A percentile compares a stretch with the other conserved stretches of the same genome.
phyloP scores from a whole-genome alignment of 176 grass and related monocot genomes.

The Oryza meyeriana region DNA sequence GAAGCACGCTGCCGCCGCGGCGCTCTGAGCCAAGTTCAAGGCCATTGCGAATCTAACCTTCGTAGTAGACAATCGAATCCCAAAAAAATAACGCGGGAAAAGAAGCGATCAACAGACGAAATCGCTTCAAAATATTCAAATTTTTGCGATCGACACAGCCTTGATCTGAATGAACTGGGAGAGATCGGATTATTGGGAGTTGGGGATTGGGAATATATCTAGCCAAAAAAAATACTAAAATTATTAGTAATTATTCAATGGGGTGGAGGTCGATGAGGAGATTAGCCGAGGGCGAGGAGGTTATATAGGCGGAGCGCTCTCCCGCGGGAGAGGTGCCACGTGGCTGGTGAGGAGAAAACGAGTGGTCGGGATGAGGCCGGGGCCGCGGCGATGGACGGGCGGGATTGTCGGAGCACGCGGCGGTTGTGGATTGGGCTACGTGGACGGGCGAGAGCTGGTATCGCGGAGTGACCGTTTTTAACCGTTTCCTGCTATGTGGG shows the following conservation, averaged over 20 bases:
- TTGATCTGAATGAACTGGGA: background rate
- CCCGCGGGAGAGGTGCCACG: background rate
- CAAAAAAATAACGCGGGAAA: background rate
- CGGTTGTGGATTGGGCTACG: background rate
- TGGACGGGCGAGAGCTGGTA: background rate
- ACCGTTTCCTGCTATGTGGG: background rate
- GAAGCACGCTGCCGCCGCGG: background rate
- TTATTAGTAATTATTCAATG: constrained; percentile 24
- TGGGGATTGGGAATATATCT: constrained; percentile 29
- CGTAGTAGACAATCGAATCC: background rate
- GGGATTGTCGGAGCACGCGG: constrained; percentile 8
- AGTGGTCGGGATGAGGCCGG: background rate
- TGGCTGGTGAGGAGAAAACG: background rate
- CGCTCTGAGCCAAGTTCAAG: constrained; percentile 35
- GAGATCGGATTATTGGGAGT: constrained; percentile 29
- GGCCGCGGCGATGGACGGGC: background rate
- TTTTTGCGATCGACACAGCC: background rate
- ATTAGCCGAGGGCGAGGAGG: background rate
- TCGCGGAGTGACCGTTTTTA: background rate
- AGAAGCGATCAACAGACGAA: background rate
- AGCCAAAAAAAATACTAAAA: constrained; percentile 4
- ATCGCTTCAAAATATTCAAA: background rate
- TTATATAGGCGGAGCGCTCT: constrained; percentile 20
- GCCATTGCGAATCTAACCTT: constrained; percentile 36
- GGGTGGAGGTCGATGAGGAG: constrained; percentile 22